Base-by-base conservation (phyloP, 331 rosid genomes). In the Prunus yedoensis region DNA sequence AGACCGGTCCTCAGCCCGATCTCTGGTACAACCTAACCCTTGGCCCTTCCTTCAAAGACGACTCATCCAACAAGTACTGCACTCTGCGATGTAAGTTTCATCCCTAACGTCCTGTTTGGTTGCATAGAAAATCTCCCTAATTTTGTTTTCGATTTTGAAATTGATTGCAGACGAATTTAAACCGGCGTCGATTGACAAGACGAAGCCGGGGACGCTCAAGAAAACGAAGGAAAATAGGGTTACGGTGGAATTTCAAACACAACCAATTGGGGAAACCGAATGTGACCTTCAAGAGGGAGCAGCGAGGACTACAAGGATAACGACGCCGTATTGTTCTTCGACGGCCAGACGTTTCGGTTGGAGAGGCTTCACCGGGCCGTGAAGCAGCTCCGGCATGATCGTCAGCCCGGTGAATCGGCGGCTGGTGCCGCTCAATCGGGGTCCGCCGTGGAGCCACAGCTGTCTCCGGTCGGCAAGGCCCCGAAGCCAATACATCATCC, bases 171-270 rank as follows among this genome's bases (percentile, higher is more conserved):
- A 90, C 77, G 98, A 94, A 77, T 94, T 94, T 71, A 94, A 94
- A 54, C 98, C 98, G 23, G 98, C 98, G 47, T 94, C 98, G 28
- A 92, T 94, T 28, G 98, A 94, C 74, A 94, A 91, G 85, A 80
- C 83, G 51, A 91, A 91, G 83, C 67, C 87, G 10, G 98, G 96
- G 77, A 82, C 82, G 60, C 80, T 93, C 45, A 86, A 85, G 76
- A 93, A 93, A 89, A 85, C 94, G 12, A 94, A 91, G 86, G 98
- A 91, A 72, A 91, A 91, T 74, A 79, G 98, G 81, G 90, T 87
- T 35, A 82, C 86, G 71, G 93, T 94, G 78, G 98, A 94, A 69
- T 94, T 91, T 75, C 93, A 87, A 77, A 94, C n/a, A 90, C 89
- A 91, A 91, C 41, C 98, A 94, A 83, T 5, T 81, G 45, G 98